These are phyloP conservation scores for Fusarium oxysporum DNA, from an alignment of 2,329 filamentous ascomycete genomes.

Conservation along the genomic window DNA sequence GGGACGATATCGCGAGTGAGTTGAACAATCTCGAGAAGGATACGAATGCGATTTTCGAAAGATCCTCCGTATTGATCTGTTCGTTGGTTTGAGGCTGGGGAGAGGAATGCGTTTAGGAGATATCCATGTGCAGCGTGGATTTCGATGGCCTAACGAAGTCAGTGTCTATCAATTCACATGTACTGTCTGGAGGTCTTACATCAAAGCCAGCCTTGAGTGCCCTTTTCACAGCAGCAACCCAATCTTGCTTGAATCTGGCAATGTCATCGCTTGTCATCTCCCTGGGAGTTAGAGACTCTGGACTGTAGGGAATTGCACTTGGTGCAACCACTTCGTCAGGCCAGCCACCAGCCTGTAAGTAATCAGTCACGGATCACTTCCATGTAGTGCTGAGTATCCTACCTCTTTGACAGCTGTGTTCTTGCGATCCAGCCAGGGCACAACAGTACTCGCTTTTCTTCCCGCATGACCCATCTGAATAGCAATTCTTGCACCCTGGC, in stretches of 20 bases:
- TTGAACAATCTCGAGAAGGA: constrained; percentile 60
- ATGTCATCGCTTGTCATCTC: constrained; percentile 43
- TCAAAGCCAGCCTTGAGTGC: constrained; percentile 40
- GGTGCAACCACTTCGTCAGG: constrained; percentile 41
- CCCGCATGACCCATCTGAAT: constrained; percentile 79
- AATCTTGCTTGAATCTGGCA: constrained; percentile 39
- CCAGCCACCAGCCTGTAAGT: constrained; percentile 38
- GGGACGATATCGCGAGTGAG: constrained; percentile 35
- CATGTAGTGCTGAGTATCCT: background rate
- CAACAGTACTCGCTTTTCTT: constrained; percentile 60
- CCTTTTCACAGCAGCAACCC: constrained; percentile 34
- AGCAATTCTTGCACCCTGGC: constrained; percentile 72
- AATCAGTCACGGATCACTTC: background rate
- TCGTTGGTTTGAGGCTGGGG: constrained; percentile 60
- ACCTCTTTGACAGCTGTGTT: constrained; percentile 41
- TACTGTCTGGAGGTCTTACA: background rate
- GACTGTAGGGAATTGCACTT: constrained; percentile 38
- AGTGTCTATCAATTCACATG: background rate
- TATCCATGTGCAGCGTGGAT: constrained; percentile 63
- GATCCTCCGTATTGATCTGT: constrained; percentile 63
- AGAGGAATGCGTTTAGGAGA: constrained; percentile 64
- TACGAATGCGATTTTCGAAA: constrained; percentile 56
- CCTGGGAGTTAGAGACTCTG: constrained; percentile 34
- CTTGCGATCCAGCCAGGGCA: constrained; percentile 43
- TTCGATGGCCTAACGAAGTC: constrained; percentile 35